Base-by-base conservation (phyloP, 345 rosid genomes). In the Toxicodendron radicans region DNA sequence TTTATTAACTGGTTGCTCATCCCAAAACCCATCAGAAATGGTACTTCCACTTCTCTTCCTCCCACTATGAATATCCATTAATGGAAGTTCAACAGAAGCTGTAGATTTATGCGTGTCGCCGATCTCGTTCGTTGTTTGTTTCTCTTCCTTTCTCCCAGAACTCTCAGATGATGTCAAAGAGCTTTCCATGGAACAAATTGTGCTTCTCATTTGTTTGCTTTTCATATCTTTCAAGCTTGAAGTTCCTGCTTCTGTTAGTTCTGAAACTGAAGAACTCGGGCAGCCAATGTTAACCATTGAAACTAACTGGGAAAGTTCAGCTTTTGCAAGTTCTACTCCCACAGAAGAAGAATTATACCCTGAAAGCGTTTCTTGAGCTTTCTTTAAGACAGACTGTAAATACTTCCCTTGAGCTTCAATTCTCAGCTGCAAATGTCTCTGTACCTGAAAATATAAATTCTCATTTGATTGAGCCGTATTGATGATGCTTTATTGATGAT, bases 341-440 rank as follows among this genome's bases (percentile, higher is more conserved):
- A 86, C 80, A 3, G 92, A 66, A 41, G 93, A 87, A 65, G 87
- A 78, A 74, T 76, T 80, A 75, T 91, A 90, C 38, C 95, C 95
- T 16, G 94, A 75, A 45, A 95, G 88, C 20, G 96, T 90, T 85
- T 92, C 96, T 80, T 92, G 96, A 77, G 99, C 99, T 84, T 89
- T 92, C 71, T 79, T 85, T 70, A 93, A 75, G 35, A 95, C 97
- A 1, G 99, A 84, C 33, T 89, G 94, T 66, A 95, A 73, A 81
- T 95, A 95, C 83, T 93, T 95, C 51, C 97, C 98, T 83, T 95
- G 98, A 71, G 99, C 98, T 79, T 95, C 98, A 51, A 95, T 95
- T 79, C 96, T 89, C 80, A 92, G 91, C 80, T 91, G 99, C 60
- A 95, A 85, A 84, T 86, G 97, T 77, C 88, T 91, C 83, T 95